Evolutionary conservation across 2,329 filamentous ascomycete species (phyloP).

Genomic region (Calonectria pseudoreteaudii): DNA sequence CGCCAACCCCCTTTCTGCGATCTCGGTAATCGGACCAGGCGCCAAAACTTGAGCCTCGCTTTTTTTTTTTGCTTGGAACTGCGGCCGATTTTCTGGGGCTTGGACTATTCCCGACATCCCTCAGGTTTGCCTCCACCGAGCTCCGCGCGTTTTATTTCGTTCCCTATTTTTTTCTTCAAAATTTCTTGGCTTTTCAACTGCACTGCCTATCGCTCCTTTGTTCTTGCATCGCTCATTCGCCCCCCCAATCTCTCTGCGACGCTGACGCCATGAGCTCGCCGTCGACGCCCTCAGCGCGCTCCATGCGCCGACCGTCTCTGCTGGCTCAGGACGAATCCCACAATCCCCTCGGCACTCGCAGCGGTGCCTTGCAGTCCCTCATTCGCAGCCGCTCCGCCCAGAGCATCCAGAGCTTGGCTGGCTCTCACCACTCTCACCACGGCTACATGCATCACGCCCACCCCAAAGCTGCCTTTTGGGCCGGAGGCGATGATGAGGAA

Average conservation of each 20-base stretch:
- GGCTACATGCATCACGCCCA: slow-evolving; percentile 15
- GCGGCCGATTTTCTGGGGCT: background rate
- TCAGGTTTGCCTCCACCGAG: background rate
- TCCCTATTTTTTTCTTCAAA: background rate
- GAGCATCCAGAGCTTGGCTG: slow-evolving; percentile 46
- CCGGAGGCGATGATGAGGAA: slow-evolving; percentile 49
- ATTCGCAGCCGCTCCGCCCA: slow-evolving; percentile 53
- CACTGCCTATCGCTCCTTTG: background rate
- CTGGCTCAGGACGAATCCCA: slow-evolving; percentile 49
- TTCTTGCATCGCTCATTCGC: slow-evolving; percentile 17
- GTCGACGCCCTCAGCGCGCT: slow-evolving; percentile 40
- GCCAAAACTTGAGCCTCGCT: background rate
- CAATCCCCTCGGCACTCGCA: slow-evolving; percentile 50
- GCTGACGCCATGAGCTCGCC: slow-evolving; percentile 46
- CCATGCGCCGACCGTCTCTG: slow-evolving; percentile 47
- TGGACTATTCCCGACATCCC: background rate
- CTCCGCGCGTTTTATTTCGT: background rate
- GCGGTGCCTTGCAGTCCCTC: slow-evolving; percentile 52
- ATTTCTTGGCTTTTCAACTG: background rate
- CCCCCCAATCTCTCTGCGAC: background rate
- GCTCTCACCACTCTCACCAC: slow-evolving; percentile 36
- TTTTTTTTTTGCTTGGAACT: background rate
- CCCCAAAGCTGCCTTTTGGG: slow-evolving; percentile 36
- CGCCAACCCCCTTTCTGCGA: slow-evolving; percentile 13
- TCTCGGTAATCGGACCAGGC: slow-evolving; percentile 18